phyloP scores from a whole-genome alignment of 2,329 filamentous ascomycete genomes.

The Aaosphaeria arxii region DNA sequence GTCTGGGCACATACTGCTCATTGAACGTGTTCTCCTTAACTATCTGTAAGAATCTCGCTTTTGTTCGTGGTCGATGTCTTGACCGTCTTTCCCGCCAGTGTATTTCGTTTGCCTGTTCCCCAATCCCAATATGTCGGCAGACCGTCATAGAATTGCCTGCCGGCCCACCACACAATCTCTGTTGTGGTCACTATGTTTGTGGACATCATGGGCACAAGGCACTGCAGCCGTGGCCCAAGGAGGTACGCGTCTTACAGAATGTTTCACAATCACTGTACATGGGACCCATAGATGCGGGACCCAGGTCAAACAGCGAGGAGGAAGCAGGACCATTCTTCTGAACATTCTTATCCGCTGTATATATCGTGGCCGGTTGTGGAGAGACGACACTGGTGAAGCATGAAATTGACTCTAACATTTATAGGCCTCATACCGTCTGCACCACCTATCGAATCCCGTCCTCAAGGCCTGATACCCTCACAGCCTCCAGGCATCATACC shows the following conservation, averaged over 20 bases:
- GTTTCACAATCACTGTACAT: constrained; percentile 2
- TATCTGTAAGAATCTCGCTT: constrained; percentile 13
- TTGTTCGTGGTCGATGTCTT: constrained; percentile 10
- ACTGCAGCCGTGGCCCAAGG: constrained; percentile 14
- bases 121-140: constrained; percentile 10
- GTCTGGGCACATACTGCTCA: constrained; percentile 10
- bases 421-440: constrained; percentile 5
- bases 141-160: constrained; percentile 4
- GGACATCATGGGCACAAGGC: constrained; percentile 14
- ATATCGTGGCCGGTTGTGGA: background rate
- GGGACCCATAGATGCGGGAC: no score
- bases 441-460: background rate
- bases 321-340: no score
- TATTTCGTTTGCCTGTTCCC: constrained; percentile 1
- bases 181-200: constrained; percentile 18
- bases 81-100: constrained; percentile 5
- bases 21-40: constrained; percentile 11
- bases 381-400: no score
- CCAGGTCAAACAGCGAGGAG: no score
- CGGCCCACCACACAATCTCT: constrained; percentile 7
- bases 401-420: background rate
- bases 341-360: background rate
- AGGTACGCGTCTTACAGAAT: constrained; percentile 14
- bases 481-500: constrained; percentile 3
- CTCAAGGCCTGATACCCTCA: constrained; percentile 5